Evolutionary conservation across 1,284 basidiomycete genomes (phyloP).

Genomic region (Fomitopsis palustris): DNA sequence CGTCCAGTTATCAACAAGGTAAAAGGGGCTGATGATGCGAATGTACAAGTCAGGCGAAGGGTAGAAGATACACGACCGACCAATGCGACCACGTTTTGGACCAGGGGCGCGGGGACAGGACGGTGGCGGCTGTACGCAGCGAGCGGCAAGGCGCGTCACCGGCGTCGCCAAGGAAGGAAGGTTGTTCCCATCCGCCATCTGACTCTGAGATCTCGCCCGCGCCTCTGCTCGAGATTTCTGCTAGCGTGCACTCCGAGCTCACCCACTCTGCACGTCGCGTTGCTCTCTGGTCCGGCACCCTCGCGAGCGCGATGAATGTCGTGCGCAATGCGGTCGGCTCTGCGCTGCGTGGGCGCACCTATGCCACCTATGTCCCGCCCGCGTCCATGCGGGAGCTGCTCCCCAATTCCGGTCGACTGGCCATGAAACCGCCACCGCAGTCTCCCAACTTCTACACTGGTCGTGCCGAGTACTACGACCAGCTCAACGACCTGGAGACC

Average conservation of each 20-base stretch:
- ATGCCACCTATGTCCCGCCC: constrained; percentile 31
- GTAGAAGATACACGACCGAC: background rate
- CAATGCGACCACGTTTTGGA: background rate
- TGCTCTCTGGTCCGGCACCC: constrained; percentile 3
- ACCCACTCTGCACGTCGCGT: constrained; percentile 1
- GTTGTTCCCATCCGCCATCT: constrained; percentile 18
- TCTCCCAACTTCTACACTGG: constrained; percentile 88
- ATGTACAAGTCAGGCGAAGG: background rate
- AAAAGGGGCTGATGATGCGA: background rate
- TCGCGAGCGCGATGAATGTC: constrained; percentile 17
- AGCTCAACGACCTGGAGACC: constrained; percentile 64
- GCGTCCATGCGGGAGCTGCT: constrained; percentile 26
- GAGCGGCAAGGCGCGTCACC: background rate
- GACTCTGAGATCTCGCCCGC: background rate
- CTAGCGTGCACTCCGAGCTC: background rate
- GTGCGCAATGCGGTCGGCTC: constrained; percentile 12
- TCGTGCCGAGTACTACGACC: constrained; percentile 75
- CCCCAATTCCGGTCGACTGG: constrained; percentile 17
- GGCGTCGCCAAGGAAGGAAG: constrained; percentile 10
- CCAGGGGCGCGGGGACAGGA: background rate
- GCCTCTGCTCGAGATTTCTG: background rate
- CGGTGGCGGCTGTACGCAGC: background rate
- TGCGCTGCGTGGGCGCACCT: constrained; percentile 15
- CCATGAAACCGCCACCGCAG: constrained; percentile 33
- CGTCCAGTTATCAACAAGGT: background rate